Evolutionary conservation across 345 rosid species (phyloP), one percentile per base, ranked within the genome.

Genomic region (Excoecaria agallocha): DNA sequence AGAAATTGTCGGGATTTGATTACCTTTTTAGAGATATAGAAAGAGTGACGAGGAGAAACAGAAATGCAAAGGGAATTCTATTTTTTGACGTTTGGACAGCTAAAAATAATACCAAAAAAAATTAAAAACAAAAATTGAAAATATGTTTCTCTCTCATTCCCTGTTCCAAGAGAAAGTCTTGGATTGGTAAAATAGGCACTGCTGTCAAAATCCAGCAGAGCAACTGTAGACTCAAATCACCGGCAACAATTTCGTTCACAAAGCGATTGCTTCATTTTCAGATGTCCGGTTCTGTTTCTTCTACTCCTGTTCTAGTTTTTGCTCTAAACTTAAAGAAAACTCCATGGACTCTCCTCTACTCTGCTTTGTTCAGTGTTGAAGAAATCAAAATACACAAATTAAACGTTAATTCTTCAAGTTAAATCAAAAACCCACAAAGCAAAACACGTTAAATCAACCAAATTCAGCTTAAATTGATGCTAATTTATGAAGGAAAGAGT

Each of bases 61-160:
- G 81, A 82, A 62, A 70, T 57, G 60, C 54, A 52, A 72, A 52
- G 69, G 66, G 56, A 80, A 72, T 74, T 81, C 78, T 82, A 83
- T 76, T 80, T 84, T 87, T 88, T 82, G 87, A 83, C 88, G 85
- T 76, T 85, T 73, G 79, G 88, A 82, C 86, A 81, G 85, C 96
- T 85, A 82, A 85, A 85, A 84, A 79, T 77, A 30, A 81, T 64
- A n/a, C n/a, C 12, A 82, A 91, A 87, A 66, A 39, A 3, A 63
- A 12, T 7, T 0, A 59, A 77, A 78, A 77, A 66, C 65, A 3
- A 24, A 57, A 73, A 77, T 12, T 62, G 77, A 22, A 75, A 80
- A 30, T 35, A 7, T 49, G 24, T 54, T 11, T 30, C n/a, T 62
- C 3, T 45, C 15, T 45, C 30, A n/a, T 37, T 50, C 37, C 45